phyloP scores from a whole-genome alignment of 345 rosid genomes.

The Rhizophora mangle region DNA sequence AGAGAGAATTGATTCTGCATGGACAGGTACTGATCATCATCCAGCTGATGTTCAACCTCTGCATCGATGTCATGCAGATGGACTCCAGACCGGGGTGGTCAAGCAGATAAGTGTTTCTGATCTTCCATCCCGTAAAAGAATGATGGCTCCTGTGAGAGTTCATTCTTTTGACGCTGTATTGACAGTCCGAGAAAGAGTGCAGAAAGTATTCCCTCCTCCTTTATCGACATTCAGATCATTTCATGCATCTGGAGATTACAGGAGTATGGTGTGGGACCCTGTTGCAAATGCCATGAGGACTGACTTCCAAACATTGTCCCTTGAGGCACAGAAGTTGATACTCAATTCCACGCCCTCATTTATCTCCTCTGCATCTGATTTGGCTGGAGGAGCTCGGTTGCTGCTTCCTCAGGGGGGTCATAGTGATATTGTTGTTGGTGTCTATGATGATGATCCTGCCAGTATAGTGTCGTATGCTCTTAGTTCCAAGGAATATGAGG shows the following conservation, averaged over 20 bases:
- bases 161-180: slow-evolving; percentile 85
- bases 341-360: slow-evolving; percentile 47
- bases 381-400: slow-evolving; percentile 80
- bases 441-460: slow-evolving; percentile 85
- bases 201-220: slow-evolving; percentile 57
- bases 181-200: slow-evolving; percentile 59
- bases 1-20: slow-evolving; percentile 94
- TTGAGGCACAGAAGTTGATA: slow-evolving; percentile 65
- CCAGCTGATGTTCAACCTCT: slow-evolving; percentile 31
- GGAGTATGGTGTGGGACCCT: slow-evolving; percentile 80
- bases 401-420: slow-evolving; percentile 56
- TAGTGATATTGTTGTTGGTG: slow-evolving; percentile 67
- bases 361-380: slow-evolving; percentile 54
- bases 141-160: slow-evolving; percentile 58
- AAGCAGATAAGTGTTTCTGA: slow-evolving; percentile 25
- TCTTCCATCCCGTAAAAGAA: slow-evolving; percentile 44
- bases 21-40: slow-evolving; percentile 75
- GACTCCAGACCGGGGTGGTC: slow-evolving; percentile 25
- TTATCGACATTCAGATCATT: slow-evolving; percentile 59
- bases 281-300: slow-evolving; percentile 55
- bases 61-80: slow-evolving; percentile 35
- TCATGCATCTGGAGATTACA: slow-evolving; percentile 86
- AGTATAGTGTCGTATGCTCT: slow-evolving; percentile 90
- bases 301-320: slow-evolving; percentile 55
- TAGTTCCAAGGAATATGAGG: slow-evolving; percentile 71